Base-by-base conservation (phyloP, 2,329 filamentous ascomycete species). In the Talaromyces sp. region DNA sequence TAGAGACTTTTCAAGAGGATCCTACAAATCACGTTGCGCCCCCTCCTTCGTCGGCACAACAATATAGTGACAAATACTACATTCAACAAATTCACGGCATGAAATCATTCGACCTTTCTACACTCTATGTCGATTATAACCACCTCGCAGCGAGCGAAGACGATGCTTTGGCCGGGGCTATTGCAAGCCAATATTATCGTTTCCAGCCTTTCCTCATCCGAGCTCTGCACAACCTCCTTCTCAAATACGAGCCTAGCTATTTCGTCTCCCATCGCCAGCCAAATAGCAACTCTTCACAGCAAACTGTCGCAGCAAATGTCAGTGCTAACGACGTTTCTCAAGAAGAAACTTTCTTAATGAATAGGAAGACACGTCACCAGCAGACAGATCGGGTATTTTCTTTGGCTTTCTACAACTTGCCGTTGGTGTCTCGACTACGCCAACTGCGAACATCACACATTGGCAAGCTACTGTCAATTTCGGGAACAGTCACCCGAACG, bases 361-460 rank as follows among this genome's bases (percentile, higher is more conserved):
- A 72, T 52, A 87, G 88, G 71, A 90, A 92, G 79, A 96, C 91
- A 35, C 88, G 89, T 63, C 92, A 97, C 76, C 93, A 97, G 78
- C 93, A 97, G 80, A 97, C 95, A 0, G 95, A 99, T 80, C 97
- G 96, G 82, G 84, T 99, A 43, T 98, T 99, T 77, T 87, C 92
- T 4, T 84, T 97, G 61, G 93, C 93, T 37, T 96, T 97, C 73
- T 97, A 97, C 82, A 96, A 97, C 74, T 82, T 97, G 33, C 92
- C 93, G 0, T 84, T 97, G 1, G 90, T 97, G 14, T 95, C 92
- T 1, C 86, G 93, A 69, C 87, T 97, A 64, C 90, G 93, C 66
- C 89, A 92, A 72, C 83, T 99, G 68, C 89, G 95, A 37, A 96
- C 95, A 31, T 85, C 87, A 68, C 93, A 97, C 71, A 96, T 99